Conservation (phyloP, 306 rosid genomes). For the Pterocarpus santalinus region DNA sequence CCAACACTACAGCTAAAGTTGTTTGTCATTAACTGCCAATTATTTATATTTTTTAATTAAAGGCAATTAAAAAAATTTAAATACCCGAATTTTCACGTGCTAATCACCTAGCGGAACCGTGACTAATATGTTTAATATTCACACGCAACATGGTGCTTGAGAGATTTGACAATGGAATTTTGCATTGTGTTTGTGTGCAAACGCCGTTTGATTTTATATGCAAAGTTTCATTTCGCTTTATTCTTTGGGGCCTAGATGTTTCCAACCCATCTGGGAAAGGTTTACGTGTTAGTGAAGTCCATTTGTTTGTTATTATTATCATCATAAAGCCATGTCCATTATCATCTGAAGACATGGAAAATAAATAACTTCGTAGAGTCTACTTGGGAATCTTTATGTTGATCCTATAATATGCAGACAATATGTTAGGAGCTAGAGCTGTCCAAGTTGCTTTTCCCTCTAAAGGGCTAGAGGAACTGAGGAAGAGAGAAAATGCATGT, state of each 20-base stretch:
- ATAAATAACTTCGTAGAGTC: slow-evolving; percentile 34
- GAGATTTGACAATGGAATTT: slow-evolving; percentile 50
- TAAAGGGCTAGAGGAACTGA: neutral
- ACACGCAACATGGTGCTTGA: slow-evolving; percentile 12
- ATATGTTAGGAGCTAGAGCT: neutral
- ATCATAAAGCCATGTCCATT: slow-evolving; percentile 48
- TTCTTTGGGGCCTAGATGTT: slow-evolving; percentile 83
- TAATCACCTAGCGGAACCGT: slow-evolving; percentile 18
- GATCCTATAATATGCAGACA: no score
- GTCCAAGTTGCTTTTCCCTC: neutral
- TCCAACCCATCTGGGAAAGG: slow-evolving; percentile 71
- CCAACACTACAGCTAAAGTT: slow-evolving; percentile 57
- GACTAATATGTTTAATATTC: slow-evolving; percentile 30
- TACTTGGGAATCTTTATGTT: neutral
- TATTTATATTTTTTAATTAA: neutral
- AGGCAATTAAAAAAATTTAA: neutral
- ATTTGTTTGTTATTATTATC: slow-evolving; percentile 43
- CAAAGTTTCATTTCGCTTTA: slow-evolving; percentile 59
- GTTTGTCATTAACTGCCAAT: slow-evolving; percentile 39
- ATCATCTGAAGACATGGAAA: slow-evolving; percentile 47
- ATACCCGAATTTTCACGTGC: slow-evolving; percentile 43
- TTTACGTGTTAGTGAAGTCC: slow-evolving; percentile 38
- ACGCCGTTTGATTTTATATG: slow-evolving; percentile 19
- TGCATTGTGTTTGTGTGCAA: slow-evolving; percentile 39
- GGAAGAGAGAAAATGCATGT: neutral